Base-by-base conservation (phyloP, 148 eudicot species). In the Fagopyrum esculentum region DNA sequence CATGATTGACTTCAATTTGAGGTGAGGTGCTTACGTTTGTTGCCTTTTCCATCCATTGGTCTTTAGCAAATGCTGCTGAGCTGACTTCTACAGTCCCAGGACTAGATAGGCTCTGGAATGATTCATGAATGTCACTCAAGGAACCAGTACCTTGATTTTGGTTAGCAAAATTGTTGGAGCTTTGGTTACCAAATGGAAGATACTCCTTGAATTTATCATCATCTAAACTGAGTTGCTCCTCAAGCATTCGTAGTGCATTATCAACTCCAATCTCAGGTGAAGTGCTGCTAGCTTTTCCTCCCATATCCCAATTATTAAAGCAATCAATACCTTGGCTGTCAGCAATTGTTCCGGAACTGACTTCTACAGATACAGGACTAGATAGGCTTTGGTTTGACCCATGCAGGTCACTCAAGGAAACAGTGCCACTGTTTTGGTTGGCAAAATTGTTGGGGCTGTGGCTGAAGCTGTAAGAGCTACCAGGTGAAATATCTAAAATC, bases 191-290 rank as follows among this genome's bases (percentile, higher is more conserved):
- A 76, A 81, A 61, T 16, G 89, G 77, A 63, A 77, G 74, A 75
- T 81, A 73, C 44, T 83, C 86, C 76, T 85, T 80, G 43, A 86
- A n/a, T 76, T 72, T 85, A 55, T 92, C 91, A 81, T 92, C 98
- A 75, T 90, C 85, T 77, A 95, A 86, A 79, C 97, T 92, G 75
- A 95, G 80, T 82, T 92, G 96, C 83, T 75, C 79, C 84, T 92
- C 86, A 71, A 95, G 88, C 81, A 85, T 83, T 80, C 87, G 80
- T 69, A 92, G 71, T 73, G 97, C 97, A 81, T 89, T 90, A 83
- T 60, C 84, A 73, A 91, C 85, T 26, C 83, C 86, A 76, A 57
- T 78, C 47, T 78, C 84, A 57, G 93, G 57, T 56, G 86, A 79
- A 80, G 77, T 78, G 55, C 77, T 78, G 55, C 77, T 72, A 45